These are phyloP conservation scores for Boletus vermiculosoides DNA, from an alignment of 768 basidiomycete genomes.

Conservation along the genomic window DNA sequence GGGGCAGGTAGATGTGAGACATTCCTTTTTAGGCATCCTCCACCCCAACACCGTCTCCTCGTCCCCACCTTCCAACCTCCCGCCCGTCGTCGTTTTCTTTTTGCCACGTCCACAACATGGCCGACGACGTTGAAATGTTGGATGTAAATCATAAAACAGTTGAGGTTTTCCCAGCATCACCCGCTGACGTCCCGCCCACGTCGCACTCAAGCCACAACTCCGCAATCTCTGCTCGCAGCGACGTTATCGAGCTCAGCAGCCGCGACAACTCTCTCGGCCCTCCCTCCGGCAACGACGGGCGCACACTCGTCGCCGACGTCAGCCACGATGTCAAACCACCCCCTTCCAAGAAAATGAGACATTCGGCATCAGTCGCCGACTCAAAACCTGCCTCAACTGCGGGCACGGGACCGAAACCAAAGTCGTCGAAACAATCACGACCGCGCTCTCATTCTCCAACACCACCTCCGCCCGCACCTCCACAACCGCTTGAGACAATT, in stretches of 20 bases:
- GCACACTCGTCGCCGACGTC: constrained; percentile 14
- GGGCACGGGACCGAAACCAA: constrained; percentile 47
- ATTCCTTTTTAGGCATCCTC: constrained; percentile 39
- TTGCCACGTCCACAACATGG: constrained; percentile 14
- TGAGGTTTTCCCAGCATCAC: neutral
- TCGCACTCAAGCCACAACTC: constrained; percentile 20
- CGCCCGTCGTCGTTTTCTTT: neutral
- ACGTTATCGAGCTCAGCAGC: constrained; percentile 30
- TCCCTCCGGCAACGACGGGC: constrained; percentile 14
- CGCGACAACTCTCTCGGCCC: constrained; percentile 31
- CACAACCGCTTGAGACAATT: constrained; percentile 58
- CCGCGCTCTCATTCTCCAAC: constrained; percentile 58
- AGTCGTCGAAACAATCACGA: constrained; percentile 44
- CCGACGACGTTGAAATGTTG: constrained; percentile 32
- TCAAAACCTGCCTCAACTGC: constrained; percentile 32
- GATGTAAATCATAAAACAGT: constrained; percentile 10
- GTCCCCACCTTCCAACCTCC: constrained; percentile 22
- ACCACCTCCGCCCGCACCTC: constrained; percentile 45
- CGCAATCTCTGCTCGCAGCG: constrained; percentile 17
- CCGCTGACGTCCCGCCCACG: constrained; percentile 2
- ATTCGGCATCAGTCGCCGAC: constrained; percentile 24
- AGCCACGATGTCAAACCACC: constrained; percentile 28
- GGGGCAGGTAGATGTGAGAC: constrained; percentile 28
- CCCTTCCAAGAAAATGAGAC: constrained; percentile 29
- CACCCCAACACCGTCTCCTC: constrained; percentile 32